Conservation (phyloP, 768 basidiomycete species). For the Amanita rubescens region DNA sequence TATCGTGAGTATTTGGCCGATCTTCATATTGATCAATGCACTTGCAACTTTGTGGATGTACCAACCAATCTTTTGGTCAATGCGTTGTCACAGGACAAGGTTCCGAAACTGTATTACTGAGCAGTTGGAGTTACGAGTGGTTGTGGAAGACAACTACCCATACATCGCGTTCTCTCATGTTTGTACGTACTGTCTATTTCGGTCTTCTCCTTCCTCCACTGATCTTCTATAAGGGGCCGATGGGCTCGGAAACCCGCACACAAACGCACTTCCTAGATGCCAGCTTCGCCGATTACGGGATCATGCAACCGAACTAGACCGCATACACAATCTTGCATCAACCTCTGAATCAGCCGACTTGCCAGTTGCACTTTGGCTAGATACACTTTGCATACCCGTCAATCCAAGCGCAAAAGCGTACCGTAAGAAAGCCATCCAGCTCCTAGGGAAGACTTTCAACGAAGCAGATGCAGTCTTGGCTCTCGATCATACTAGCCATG, state of each 20-base stretch:
- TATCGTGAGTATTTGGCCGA: constrained; percentile 32
- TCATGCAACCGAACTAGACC: neutral
- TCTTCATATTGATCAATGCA: no score
- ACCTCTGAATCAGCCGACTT: neutral
- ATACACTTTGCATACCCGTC: neutral
- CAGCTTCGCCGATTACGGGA: neutral
- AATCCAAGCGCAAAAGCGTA: neutral
- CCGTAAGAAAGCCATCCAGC: neutral
- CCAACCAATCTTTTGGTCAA: neutral
- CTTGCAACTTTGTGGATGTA: neutral
- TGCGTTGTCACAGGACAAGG: neutral
- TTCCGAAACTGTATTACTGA: neutral
- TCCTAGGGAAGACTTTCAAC: neutral
- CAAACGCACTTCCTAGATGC: neutral
- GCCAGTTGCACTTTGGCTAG: neutral
- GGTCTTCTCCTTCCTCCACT: no score
- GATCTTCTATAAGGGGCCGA: neutral
- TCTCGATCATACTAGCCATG: no score
- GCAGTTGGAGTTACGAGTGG: neutral
- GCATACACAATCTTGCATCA: neutral
- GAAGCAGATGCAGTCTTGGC: neutral
- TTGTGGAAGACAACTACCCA: neutral
- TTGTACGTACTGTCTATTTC: neutral
- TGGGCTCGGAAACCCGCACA: neutral
- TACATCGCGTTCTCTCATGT: neutral